These are phyloP conservation scores for Umbellularia californica DNA, from an alignment of 164 flowering plant species.

Conservation along the genomic window DNA sequence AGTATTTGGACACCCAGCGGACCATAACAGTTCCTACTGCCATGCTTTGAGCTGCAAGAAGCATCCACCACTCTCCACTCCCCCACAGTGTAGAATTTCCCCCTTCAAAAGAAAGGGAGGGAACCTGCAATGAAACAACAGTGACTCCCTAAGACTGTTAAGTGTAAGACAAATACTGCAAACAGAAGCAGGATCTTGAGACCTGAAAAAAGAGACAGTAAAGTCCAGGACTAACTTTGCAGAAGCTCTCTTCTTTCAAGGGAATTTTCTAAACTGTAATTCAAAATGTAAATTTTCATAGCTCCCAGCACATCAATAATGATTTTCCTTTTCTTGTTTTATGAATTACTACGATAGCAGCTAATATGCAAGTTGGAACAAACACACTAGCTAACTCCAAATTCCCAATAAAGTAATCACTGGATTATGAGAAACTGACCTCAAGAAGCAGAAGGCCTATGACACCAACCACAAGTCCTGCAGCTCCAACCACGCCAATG, in stretches of 20 bases:
- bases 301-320: too few species aligned
- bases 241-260: too few species aligned
- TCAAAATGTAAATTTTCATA: too few species aligned
- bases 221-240: not conserved
- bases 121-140: conserved; percentile 47
- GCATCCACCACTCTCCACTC: conserved; percentile 99
- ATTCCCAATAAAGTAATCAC: not conserved
- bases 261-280: too few species aligned
- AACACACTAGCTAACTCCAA: not conserved
- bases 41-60: conserved; percentile 99
- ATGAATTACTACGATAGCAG: too few species aligned
- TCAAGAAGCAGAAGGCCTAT: conserved; percentile 89
- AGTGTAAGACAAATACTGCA: not conserved
- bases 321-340: too few species aligned
- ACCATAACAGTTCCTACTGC: conserved; percentile 97
- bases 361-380: too few species aligned
- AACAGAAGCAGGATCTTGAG: not conserved
- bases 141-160: not conserved
- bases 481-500: conserved; percentile 69
- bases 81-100: conserved; percentile 74
- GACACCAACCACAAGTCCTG: conserved; percentile 85
- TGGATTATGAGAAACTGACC: conserved; percentile 34
- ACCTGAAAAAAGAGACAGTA: not conserved
- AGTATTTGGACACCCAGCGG: conserved; percentile 94
- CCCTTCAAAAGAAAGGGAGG: conserved; percentile 49